Evolutionary conservation across 345 rosid genomes (phyloP), one percentile per base, ranked within the genome.

Genomic region (Cardamine resedifolia): DNA sequence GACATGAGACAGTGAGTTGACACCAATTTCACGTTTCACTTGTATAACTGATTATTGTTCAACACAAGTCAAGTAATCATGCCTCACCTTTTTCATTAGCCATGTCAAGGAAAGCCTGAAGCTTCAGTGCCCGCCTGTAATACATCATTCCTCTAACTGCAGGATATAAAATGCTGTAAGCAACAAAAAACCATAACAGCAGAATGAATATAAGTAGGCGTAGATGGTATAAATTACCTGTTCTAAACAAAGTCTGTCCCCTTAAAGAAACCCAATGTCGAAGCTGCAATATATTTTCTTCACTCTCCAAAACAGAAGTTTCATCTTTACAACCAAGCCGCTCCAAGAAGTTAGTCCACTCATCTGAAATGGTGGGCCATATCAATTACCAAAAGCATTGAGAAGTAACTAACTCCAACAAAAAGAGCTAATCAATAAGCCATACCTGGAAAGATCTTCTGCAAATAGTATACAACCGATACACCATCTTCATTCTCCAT

Each of bases 111-210:
- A 91, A 95, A 75, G 97, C 97, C 79, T 95, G 99, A 80, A 95
- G 96, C 90, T 83, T 95, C 75, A 95, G 78, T 67, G 99, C 99
- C 47, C 99, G 86, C 84, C 92, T 83, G 78, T 90, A 95, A 71
- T 95, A 95, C 99, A 91, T 91, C 99, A 95, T 95, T 48, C 99
- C 99, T 82, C 99, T 83, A 67, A 95, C 96, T 95, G 93, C 80
- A 81, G 38, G 21, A 64, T 59, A 64, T 23, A 38, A 34, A 38
- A 21, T 10, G 16, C 43, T 56, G 71, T 81, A 39, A 76, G 84
- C 23, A 43, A 28, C 44, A 68, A 36, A 49, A 52, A 66, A 14
- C 26, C 43, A 72, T 67, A 20, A 20, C 24, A 33, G 27, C 19
- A 39, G 58, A 31, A 20, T 60, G n/a, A n/a, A n/a, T n/a, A 49